phyloP scores from a whole-genome alignment of 768 basidiomycete genomes.

The Clitopilus passeckerianus region DNA sequence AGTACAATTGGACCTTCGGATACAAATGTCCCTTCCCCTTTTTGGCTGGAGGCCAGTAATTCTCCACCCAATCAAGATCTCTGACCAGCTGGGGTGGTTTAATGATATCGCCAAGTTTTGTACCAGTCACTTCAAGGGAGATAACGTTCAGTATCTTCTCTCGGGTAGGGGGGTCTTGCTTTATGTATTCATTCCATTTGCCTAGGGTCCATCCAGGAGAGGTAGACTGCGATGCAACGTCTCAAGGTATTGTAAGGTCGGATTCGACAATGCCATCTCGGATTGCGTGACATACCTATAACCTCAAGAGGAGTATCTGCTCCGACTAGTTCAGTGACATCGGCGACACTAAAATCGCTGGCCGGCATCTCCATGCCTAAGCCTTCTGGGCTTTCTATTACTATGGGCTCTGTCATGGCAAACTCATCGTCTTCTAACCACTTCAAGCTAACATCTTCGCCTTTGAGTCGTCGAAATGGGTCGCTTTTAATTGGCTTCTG shows the following conservation, averaged over 20 bases:
- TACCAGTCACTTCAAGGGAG: constrained; percentile 89
- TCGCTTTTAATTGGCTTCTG: constrained; percentile 59
- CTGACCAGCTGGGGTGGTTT: constrained; percentile 79
- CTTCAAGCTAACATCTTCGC: constrained; percentile 57
- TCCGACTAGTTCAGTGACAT: constrained; percentile 79
- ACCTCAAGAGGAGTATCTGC: constrained; percentile 81
- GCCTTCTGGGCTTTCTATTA: constrained; percentile 74
- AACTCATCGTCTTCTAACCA: constrained; percentile 72
- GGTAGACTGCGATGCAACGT: constrained; percentile 86
- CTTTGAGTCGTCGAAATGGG: constrained; percentile 64
- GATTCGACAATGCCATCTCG: not conserved
- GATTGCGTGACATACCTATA: constrained; percentile 56
- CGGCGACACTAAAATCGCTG: constrained; percentile 63
- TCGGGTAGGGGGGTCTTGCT: constrained; percentile 56
- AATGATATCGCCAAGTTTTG: constrained; percentile 72
- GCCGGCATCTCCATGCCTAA: constrained; percentile 90
- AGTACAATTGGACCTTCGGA: constrained; percentile 95
- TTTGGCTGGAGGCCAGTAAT: constrained; percentile 82
- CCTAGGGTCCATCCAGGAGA: constrained; percentile 85
- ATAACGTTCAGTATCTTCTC: constrained; percentile 96
- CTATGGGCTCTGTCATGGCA: constrained; percentile 79
- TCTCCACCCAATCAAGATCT: constrained; percentile 96
- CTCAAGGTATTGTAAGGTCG: constrained; percentile 27
- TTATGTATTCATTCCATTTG: constrained; percentile 88
- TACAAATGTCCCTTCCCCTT: constrained; percentile 71